A percentile compares a stretch with the other conserved stretches of the same genome.
Evolutionary conservation across 805 yeast species (phyloP).

Genomic region (Clavispora asparagi): DNA sequence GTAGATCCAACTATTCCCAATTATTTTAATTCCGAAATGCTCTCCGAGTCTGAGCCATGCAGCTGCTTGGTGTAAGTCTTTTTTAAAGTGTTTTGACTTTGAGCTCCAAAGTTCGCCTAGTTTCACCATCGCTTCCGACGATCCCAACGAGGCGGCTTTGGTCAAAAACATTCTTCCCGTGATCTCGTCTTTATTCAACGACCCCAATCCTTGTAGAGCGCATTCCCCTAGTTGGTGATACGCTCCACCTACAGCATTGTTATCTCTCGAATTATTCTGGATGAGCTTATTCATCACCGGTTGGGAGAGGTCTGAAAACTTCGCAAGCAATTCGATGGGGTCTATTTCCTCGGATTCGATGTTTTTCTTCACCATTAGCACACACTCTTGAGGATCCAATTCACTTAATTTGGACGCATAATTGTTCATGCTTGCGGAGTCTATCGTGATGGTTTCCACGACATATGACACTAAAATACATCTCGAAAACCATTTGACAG

Average conservation of each 20-base stretch:
- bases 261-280: conserved; percentile 28
- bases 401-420: conserved; percentile 22
- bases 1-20: conserved; percentile 73
- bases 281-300: conserved; percentile 23
- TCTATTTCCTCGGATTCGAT: conserved; percentile 21
- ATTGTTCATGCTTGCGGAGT: conserved; percentile 6
- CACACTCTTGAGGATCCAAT: conserved; percentile 24
- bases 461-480: conserved; percentile 28
- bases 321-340: conserved; percentile 19
- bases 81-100: conserved; percentile 49
- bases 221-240: conserved; percentile 58
- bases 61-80: conserved; percentile 58
- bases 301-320: conserved; percentile 20
- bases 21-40: conserved; percentile 50
- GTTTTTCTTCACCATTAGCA: conserved; percentile 21
- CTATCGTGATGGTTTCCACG: conserved; percentile 6
- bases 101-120: conserved; percentile 67
- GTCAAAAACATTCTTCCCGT: conserved; percentile 57
- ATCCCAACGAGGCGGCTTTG: conserved; percentile 63
- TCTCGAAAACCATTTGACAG: conserved; percentile 56
- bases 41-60: conserved; percentile 68
- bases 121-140: conserved; percentile 61
- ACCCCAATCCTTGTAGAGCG: conserved; percentile 54
- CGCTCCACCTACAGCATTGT: conserved; percentile 43
- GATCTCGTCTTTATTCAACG: conserved; percentile 41